These are phyloP conservation scores for Chloranthus sessilifolius DNA, from an alignment of 164 flowering plant species.

Conservation along the genomic window DNA sequence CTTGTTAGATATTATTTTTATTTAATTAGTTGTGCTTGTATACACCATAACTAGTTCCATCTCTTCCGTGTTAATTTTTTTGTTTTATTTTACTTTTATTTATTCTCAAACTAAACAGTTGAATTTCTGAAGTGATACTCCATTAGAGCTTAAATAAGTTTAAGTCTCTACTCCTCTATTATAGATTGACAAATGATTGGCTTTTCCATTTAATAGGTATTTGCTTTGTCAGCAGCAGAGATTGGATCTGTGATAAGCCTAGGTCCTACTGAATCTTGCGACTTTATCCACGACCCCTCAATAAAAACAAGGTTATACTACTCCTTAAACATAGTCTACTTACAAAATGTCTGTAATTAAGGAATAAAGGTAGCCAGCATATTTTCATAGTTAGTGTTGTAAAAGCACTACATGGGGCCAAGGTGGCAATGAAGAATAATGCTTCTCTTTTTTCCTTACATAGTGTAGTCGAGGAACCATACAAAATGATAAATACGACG, in stretches of 20 bases:
- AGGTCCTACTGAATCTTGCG: conserved; percentile 64
- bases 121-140: not conserved
- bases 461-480: too few species aligned
- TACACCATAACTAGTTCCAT: not conserved
- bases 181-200: conserved; percentile 9
- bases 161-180: not conserved
- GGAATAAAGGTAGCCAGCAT: too few species aligned
- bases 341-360: too few species aligned
- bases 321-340: not conserved
- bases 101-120: not conserved
- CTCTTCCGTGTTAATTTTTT: not conserved
- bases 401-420: too few species aligned
- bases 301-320: conserved; percentile 56
- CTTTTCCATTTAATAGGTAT: conserved; percentile 36
- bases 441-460: too few species aligned
- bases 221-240: conserved; percentile 83
- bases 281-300: conserved; percentile 91
- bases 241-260: conserved; percentile 75
- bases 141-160: not conserved
- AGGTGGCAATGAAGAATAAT: too few species aligned
- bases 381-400: too few species aligned
- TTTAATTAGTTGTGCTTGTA: not conserved
- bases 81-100: not conserved
- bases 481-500: too few species aligned
- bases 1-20: not conserved